A percentile compares a stretch with the other conserved stretches of the same genome.
These are phyloP conservation scores for Boletus insuetus DNA, from an alignment of 768 basidiomycete genomes.

Conservation along the genomic window DNA sequence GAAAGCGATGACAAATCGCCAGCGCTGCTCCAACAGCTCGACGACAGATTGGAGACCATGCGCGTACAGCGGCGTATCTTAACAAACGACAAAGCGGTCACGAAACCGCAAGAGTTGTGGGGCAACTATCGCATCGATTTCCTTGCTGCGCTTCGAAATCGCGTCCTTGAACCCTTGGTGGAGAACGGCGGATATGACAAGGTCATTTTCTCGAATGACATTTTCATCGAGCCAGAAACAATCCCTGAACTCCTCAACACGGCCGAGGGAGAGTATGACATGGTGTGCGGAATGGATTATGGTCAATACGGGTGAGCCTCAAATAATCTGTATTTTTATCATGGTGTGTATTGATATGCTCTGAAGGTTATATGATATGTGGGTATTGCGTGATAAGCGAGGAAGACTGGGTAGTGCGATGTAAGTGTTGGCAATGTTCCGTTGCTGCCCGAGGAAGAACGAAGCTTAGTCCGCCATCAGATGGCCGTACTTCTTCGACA, in stretches of 20 bases:
- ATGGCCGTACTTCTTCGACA: slow-evolving; percentile 45
- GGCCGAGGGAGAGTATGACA: slow-evolving; percentile 38
- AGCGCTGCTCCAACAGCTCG: slow-evolving; percentile 8
- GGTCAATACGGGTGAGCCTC: slow-evolving; percentile 29
- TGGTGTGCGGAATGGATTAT: slow-evolving; percentile 44
- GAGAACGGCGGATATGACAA: slow-evolving; percentile 35
- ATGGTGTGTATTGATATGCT: background rate
- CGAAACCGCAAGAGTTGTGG: slow-evolving; percentile 2
- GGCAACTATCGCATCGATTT: background rate
- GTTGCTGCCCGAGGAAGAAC: background rate
- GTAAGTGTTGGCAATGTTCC: background rate
- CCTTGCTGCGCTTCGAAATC: slow-evolving; percentile 35
- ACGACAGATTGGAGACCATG: slow-evolving; percentile 8
- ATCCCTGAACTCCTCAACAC: slow-evolving; percentile 40
- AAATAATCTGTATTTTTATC: slow-evolving; percentile 3
- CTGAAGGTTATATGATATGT: slow-evolving; percentile 22
- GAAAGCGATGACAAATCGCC: slow-evolving; percentile 22
- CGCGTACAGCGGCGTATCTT: slow-evolving; percentile 13
- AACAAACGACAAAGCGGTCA: slow-evolving; percentile 4
- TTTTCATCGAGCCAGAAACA: slow-evolving; percentile 39
- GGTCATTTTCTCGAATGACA: slow-evolving; percentile 43
- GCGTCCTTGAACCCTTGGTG: slow-evolving; percentile 40
- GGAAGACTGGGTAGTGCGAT: slow-evolving; percentile 15
- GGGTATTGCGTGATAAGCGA: slow-evolving; percentile 23
- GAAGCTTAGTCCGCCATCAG: background rate